Percentiles rank a stretch among this genome's conserved stretches.
Evolutionary conservation across 352 stramenopile genomes (phyloP).

Genomic region (Phytophthora sojae): DNA sequence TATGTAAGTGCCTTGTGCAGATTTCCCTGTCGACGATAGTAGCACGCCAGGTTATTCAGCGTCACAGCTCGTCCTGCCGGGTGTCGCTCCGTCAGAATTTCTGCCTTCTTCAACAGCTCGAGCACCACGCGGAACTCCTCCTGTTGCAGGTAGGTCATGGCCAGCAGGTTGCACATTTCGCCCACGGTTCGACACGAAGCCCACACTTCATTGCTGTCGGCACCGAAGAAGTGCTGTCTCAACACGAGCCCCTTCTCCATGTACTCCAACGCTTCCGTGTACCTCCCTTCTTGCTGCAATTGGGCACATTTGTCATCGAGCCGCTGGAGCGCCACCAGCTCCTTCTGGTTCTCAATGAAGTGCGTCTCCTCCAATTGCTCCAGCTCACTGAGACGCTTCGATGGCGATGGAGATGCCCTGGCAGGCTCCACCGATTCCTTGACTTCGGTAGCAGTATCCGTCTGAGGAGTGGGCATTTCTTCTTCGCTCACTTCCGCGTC

Average conservation of each 20-base stretch:
- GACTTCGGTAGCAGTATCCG: slow-evolving; percentile 7
- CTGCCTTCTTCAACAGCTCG: slow-evolving; percentile 94
- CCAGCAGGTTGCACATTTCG: slow-evolving; percentile 96
- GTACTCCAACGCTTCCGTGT: slow-evolving; percentile 93
- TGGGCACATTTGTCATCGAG: slow-evolving; percentile 92
- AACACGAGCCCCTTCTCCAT: slow-evolving; percentile 95
- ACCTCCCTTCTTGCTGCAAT: slow-evolving; percentile 93
- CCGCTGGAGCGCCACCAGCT: slow-evolving; percentile 89
- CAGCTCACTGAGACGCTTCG: slow-evolving; percentile 25
- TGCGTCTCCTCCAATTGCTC: slow-evolving; percentile 49
- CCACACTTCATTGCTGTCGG: slow-evolving; percentile 92
- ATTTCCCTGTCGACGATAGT: slow-evolving; percentile 92
- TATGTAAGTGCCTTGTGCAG: slow-evolving; percentile 92
- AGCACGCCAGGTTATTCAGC: slow-evolving; percentile 96
- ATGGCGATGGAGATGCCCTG: slow-evolving; percentile 8
- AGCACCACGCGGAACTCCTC: slow-evolving; percentile 93
- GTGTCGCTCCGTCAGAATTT: slow-evolving; percentile 93
- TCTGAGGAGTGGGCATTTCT: slow-evolving; percentile 11
- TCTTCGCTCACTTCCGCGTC: neutral
- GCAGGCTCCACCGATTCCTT: neutral
- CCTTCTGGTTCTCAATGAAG: slow-evolving; percentile 79
- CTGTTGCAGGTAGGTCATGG: slow-evolving; percentile 96
- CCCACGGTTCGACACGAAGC: slow-evolving; percentile 91
- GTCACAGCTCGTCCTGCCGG: slow-evolving; percentile 87
- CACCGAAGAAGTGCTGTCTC: slow-evolving; percentile 94